These are phyloP conservation scores for Pichia norvegensis DNA, from an alignment of 1,139 yeast species.

Conservation along the genomic window DNA sequence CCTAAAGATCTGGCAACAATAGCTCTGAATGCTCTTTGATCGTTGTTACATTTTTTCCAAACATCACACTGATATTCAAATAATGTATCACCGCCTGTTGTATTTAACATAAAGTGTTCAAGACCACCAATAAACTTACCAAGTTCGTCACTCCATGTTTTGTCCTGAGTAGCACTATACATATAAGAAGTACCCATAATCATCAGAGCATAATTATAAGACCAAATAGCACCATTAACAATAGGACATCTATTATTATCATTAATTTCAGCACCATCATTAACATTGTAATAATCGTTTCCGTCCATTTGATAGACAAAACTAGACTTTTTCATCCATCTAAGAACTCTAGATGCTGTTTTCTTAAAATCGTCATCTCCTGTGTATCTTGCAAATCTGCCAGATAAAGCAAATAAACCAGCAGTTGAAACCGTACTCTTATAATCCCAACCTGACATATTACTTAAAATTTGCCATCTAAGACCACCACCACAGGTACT, in stretches of 20 bases:
- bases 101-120: conserved; percentile 42
- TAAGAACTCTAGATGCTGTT: conserved; percentile 72
- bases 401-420: conserved; percentile 80
- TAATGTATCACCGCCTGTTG: conserved; percentile 41
- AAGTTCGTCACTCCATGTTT: conserved; percentile 62
- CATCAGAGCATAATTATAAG: conserved; percentile 83
- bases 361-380: conserved; percentile 52
- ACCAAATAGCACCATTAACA: conserved; percentile 64
- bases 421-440: conserved; percentile 89
- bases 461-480: conserved; percentile 92
- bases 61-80: conserved; percentile 78
- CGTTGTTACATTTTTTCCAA: conserved; percentile 63
- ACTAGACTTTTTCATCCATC: conserved; percentile 66
- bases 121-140: conserved; percentile 41
- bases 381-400: conserved; percentile 80
- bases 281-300: conserved; percentile 40
- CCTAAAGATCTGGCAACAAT: conserved; percentile 71
- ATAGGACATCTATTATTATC: conserved; percentile 49
- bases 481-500: conserved; percentile 76
- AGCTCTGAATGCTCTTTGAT: conserved; percentile 86
- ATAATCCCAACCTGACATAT: conserved; percentile 91
- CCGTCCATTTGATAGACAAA: conserved; percentile 37
- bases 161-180: conserved; percentile 64
- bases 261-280: conserved; percentile 66
- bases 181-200: conserved; percentile 76